Percentiles rank a stretch among this genome's conserved stretches.
These are phyloP conservation scores for Ashbya aceris DNA, from an alignment of 1,139 yeast species.

Conservation along the genomic window DNA sequence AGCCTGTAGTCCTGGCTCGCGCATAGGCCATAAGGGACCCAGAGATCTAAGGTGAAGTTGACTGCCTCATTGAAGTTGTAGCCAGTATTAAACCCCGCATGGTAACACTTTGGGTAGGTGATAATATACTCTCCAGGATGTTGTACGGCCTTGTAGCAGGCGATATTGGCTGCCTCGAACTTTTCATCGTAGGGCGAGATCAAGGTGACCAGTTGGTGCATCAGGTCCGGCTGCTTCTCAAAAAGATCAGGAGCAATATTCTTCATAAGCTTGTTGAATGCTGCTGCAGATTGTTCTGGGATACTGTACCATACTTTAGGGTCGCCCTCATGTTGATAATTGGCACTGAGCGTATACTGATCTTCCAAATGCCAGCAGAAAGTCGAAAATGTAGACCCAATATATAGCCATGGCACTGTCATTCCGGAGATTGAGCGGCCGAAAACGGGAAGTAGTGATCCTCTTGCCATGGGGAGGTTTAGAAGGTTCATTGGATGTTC, in stretches of 20 bases:
- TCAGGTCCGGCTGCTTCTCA: slow-evolving; percentile 74
- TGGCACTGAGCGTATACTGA: slow-evolving; percentile 69
- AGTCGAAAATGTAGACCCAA: slow-evolving; percentile 65
- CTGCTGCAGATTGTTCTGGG: slow-evolving; percentile 45
- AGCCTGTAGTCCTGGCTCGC: slow-evolving; percentile 48
- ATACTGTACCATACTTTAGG: slow-evolving; percentile 76
- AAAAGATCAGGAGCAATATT: slow-evolving; percentile 72
- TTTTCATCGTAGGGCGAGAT: slow-evolving; percentile 49
- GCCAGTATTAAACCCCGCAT: slow-evolving; percentile 73
- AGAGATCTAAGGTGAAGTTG: slow-evolving; percentile 60
- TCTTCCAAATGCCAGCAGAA: slow-evolving; percentile 86
- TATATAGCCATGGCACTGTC: slow-evolving; percentile 77
- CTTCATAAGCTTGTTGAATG: slow-evolving; percentile 48
- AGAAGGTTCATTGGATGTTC: slow-evolving; percentile 61
- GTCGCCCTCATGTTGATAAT: slow-evolving; percentile 67
- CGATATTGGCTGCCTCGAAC: slow-evolving; percentile 44
- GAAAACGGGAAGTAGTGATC: slow-evolving; percentile 53
- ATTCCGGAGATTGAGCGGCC: slow-evolving; percentile 63
- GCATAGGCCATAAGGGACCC: slow-evolving; percentile 57
- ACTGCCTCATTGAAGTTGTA: slow-evolving; percentile 76
- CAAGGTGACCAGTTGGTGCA: slow-evolving; percentile 79
- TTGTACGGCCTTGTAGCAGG: slow-evolving; percentile 67
- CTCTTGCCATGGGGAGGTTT: slow-evolving; percentile 54
- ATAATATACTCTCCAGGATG: slow-evolving; percentile 69
- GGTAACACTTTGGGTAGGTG: slow-evolving; percentile 71